phyloP scores from a whole-genome alignment of 345 rosid species.

The Pistacia vera region DNA sequence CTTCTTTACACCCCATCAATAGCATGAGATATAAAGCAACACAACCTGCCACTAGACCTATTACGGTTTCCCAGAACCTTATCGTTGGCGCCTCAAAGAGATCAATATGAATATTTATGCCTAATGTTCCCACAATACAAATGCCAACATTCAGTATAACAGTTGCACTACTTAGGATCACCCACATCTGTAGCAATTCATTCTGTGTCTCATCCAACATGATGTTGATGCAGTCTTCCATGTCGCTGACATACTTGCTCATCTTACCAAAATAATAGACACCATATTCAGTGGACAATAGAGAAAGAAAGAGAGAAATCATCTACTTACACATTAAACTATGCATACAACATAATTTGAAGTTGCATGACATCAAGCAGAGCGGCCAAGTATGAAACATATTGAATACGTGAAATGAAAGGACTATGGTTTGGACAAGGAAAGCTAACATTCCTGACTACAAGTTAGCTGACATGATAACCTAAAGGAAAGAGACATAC shows the following conservation, averaged over 20 bases:
- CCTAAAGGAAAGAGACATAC: too few species aligned
- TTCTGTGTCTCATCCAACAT: constrained; percentile 61
- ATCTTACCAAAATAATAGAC: constrained; percentile 28
- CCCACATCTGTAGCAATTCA: constrained; percentile 55
- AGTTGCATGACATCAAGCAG: neutral
- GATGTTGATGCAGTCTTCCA: constrained; percentile 60
- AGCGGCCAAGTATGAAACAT: too few species aligned
- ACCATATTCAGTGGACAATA: neutral
- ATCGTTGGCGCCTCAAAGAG: constrained; percentile 33
- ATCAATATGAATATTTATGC: constrained; percentile 46
- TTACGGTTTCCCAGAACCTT: constrained; percentile 42
- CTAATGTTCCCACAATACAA: constrained; percentile 48
- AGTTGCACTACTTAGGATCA: constrained; percentile 48
- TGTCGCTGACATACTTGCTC: constrained; percentile 56
- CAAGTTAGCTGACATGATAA: too few species aligned
- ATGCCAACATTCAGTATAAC: constrained; percentile 50
- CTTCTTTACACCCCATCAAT: constrained; percentile 49
- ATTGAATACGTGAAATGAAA: too few species aligned
- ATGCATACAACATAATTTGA: too few species aligned
- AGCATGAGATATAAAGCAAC: constrained; percentile 32
- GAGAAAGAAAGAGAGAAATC: neutral
- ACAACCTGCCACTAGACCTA: constrained; percentile 36
- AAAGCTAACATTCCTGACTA: too few species aligned
- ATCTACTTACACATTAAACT: neutral
- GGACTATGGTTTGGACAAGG: too few species aligned